Evolutionary conservation across 225 moss, liverwort and hornwort species (phyloP), one percentile per base, ranked within the genome.

Genomic region (Bryoerythrophyllum caledonicum): DNA sequence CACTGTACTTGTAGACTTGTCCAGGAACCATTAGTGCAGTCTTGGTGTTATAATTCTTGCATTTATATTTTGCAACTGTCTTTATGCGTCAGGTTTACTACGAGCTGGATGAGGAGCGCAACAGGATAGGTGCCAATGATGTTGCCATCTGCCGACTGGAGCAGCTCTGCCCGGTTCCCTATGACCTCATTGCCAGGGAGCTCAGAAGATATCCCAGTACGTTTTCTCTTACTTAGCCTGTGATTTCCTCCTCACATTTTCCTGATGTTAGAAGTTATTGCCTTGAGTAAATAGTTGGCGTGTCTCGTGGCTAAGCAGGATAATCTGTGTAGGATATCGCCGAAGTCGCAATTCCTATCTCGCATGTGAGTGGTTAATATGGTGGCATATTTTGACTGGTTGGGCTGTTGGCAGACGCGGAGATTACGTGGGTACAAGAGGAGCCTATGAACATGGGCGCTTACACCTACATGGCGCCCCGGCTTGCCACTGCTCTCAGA

Each of bases 371-470:
- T 27, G 12, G 20, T 43, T 14, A 34, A n/a, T 20, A 21, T 15
- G 4, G 30, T 72, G 34, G 17, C 17, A 10, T 10, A 10, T 34
- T 8, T 6, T 40, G 71, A 64, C 44, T 32, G 56, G 34, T 44
- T 71, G 72, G 24, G 53, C 48, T 72, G 72, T 26, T 72, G 7
- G 28, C 76, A 99, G 94, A 94, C 84, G 94, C 94, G 40, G 97
- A 94, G 79, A 65, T 99, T 78, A 73, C 81, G 10, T 94, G 97
- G 97, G 93, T 90, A 41, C 97, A 99, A 82, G 97, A 99, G 75
- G 94, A 94, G 74, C 88, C 97, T 10, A 94, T 94, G 94, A 99
- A 99, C 77, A 94, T 99, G 97, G 94, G 97, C 53, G 78, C 90
- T 11, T 93, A 86, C 63, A 56, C 82, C n/a, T 97, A 91, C 48